Conservation (phyloP, 768 basidiomycete genomes). For the Russula ochroleuca region DNA sequence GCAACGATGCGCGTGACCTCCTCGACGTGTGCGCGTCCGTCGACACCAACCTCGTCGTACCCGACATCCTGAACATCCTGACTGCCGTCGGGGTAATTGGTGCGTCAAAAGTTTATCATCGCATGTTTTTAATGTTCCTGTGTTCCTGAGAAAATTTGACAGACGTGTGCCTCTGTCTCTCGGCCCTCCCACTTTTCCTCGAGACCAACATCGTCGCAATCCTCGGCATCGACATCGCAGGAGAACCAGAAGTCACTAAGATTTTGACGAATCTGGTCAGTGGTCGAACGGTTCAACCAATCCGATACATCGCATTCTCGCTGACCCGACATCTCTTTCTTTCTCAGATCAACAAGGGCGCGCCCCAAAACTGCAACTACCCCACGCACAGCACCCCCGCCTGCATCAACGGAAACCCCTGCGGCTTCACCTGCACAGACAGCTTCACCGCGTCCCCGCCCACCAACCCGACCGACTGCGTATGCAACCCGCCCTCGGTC, state of each 20-base stretch:
- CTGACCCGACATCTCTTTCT: too few species aligned
- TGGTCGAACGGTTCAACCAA: too few species aligned
- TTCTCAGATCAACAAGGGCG: constrained; percentile 31
- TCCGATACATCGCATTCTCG: too few species aligned
- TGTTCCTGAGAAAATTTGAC: constrained; percentile 10
- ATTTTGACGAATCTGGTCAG: constrained; percentile 38
- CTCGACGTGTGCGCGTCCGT: constrained; percentile 44
- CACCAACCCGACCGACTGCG: constrained; percentile 39
- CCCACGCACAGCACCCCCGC: constrained; percentile 39
- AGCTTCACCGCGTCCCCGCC: constrained; percentile 38
- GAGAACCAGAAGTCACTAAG: constrained; percentile 32
- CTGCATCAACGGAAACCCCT: constrained; percentile 39
- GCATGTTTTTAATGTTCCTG: not conserved
- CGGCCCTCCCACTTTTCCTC: constrained; percentile 38
- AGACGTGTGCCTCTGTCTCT: constrained; percentile 46
- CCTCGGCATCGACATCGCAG: constrained; percentile 34
- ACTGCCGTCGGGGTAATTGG: constrained; percentile 33
- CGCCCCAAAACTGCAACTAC: constrained; percentile 37
- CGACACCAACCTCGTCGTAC: constrained; percentile 34
- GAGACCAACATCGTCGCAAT: constrained; percentile 34
- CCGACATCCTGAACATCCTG: constrained; percentile 28
- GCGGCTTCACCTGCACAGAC: constrained; percentile 45
- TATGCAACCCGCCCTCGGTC: constrained; percentile 41
- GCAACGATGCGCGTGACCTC: constrained; percentile 15
- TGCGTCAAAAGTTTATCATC: constrained; percentile 25